Evolutionary conservation across 2,329 filamentous ascomycete genomes (phyloP), one percentile per base, ranked within the genome.

Genomic region (Tympanopsis confertula): DNA sequence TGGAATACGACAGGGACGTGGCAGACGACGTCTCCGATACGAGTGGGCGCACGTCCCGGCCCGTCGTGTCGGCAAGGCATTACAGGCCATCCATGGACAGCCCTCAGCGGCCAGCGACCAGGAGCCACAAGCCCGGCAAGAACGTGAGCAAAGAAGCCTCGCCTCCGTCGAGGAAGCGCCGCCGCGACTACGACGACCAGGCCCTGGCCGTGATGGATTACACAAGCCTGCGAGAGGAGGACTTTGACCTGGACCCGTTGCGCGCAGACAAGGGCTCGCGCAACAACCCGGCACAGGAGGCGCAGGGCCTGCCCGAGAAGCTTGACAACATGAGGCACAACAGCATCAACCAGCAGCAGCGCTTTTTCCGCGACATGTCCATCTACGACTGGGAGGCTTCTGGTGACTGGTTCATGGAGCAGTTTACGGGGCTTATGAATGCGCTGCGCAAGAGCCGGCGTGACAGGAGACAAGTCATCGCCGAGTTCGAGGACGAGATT

Each of bases 381-480:
- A 58, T 75, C 13, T 56, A 62, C 13, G 73, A 77, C 38, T 78
- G 73, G 73, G 72, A 78, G 45, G 58, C 64, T 13, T 65, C 71
- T 1, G 73, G 73, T 4, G 71, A 76, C 44, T 78, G 73, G 73
- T 74, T 78, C 39, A 56, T 74, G 17, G 63, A 65, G 32, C 67
- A 65, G 42, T 77, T 78, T 42, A 55, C 62, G 5, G 57, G 57
- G 3, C 54, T 77, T 30, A 62, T 74, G 50, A 54, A 61, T 42
- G 58, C 55, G 38, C 51, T 77, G 43, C 64, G 62, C 41, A 58
- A 65, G 37, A 61, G 66, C 15, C 62, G 73, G 7, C 61, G 61
- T 40, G 55, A 54, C 13, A 75, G 73, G 54, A 63, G 73, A 36
- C 52, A 56, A 29, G 55, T 67, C 41, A 61, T 75, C 20, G 57